Evolutionary conservation across 805 yeast genomes (phyloP).

Genomic region (Nakazawaea laoshanensis): DNA sequence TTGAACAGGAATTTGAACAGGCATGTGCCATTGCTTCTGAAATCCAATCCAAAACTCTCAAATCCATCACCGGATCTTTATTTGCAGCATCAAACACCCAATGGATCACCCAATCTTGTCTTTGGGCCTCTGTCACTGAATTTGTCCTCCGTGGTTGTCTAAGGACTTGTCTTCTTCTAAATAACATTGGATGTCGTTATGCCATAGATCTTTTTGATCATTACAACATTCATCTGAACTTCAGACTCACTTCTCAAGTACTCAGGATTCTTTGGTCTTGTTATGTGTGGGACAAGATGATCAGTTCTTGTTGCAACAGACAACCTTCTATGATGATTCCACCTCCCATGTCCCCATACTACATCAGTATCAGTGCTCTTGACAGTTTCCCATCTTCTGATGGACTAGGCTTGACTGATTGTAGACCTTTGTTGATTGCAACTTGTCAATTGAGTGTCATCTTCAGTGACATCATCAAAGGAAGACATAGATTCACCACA

Average conservation of each 20-base stretch:
- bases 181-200: constrained; percentile 1
- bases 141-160: constrained; percentile 5
- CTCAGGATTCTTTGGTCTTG: constrained; percentile 12
- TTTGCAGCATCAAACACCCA: no score
- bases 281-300: constrained; percentile 13
- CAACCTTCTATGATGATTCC: constrained; percentile 8
- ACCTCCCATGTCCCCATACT: constrained; percentile 11
- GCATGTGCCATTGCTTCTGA: no score
- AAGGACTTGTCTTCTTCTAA: constrained; percentile 1
- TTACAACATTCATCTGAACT: constrained; percentile 1
- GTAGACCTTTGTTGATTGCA: constrained; percentile 10
- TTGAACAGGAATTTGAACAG: no score
- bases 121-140: constrained; percentile 6
- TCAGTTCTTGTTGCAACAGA: constrained; percentile 7
- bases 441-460: constrained; percentile 10
- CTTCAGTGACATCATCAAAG: constrained; percentile 8
- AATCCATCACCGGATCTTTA: no score
- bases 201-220: constrained; percentile 8
- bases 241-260: background rate
- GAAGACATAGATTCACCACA: constrained; percentile 6
- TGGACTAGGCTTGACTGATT: constrained; percentile 7
- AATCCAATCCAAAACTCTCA: no score
- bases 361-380: constrained; percentile 8
- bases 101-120: constrained; percentile 4
- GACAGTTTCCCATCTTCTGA: constrained; percentile 9